phyloP scores from a whole-genome alignment of 2,329 filamentous ascomycete genomes.

The Stagonosporopsis cucurbitacearum region DNA sequence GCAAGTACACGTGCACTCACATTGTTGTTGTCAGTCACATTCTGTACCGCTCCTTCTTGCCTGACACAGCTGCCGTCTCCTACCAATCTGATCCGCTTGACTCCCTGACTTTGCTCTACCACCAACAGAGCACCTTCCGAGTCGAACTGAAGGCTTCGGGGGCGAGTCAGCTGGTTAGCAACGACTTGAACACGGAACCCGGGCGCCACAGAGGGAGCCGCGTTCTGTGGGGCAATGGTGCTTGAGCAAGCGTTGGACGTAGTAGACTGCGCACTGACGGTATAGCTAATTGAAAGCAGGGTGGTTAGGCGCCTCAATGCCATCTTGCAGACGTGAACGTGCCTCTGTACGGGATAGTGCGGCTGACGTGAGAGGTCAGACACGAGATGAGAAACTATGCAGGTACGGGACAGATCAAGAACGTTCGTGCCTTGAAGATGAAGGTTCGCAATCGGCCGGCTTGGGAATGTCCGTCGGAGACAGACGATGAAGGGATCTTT shows the following conservation, averaged over 20 bases:
- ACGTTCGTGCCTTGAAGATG: constrained; percentile 2
- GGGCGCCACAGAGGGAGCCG: constrained; percentile 50
- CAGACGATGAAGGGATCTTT: constrained; percentile 1
- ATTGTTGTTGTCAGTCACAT: constrained; percentile 35
- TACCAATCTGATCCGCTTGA: constrained; percentile 49
- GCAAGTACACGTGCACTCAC: constrained; percentile 30
- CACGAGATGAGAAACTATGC: constrained; percentile 14
- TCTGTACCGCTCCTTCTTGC: constrained; percentile 28
- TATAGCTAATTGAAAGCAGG: constrained; percentile 29
- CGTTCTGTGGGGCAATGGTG: constrained; percentile 46
- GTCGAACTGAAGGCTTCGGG: constrained; percentile 58
- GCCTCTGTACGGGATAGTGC: background rate
- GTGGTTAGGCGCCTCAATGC: constrained; percentile 35
- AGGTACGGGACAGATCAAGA: constrained; percentile 15
- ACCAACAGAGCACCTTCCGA: constrained; percentile 57
- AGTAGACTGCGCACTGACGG: constrained; percentile 33
- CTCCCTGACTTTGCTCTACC: constrained; percentile 52
- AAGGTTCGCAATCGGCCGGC: constrained; percentile 1
- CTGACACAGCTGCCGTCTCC: constrained; percentile 40
- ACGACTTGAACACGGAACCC: constrained; percentile 55
- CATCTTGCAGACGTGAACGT: constrained; percentile 20
- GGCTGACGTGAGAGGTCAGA: constrained; percentile 23
- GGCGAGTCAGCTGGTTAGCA: constrained; percentile 53
- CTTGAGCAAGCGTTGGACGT: constrained; percentile 41
- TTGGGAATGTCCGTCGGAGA: constrained; percentile 3